Percentiles rank a stretch among this genome's conserved stretches.
Conservation (phyloP, 768 basidiomycete species). For the Tylopilus plumbeoviolaceoides region DNA sequence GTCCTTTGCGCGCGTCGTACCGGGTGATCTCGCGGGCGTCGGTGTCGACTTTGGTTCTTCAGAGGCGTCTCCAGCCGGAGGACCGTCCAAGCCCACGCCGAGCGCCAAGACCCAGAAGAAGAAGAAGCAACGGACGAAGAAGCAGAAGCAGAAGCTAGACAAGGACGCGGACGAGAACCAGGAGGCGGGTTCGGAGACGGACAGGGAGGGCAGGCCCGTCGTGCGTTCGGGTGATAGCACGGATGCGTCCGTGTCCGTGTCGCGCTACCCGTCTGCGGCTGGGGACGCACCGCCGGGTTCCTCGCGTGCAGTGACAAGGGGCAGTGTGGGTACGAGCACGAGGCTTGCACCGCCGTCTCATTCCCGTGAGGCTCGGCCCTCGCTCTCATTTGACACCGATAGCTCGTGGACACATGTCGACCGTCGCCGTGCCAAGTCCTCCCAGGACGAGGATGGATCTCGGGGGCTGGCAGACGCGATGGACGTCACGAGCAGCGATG, state of each 20-base stretch:
- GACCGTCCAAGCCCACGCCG: conserved; percentile 31
- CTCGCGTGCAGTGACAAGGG: neutral
- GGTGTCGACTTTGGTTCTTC: neutral
- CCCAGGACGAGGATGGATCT: conserved; percentile 2
- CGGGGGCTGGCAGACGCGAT: conserved; percentile 23
- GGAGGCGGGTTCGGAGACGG: conserved; percentile 7
- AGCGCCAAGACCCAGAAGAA: conserved; percentile 30
- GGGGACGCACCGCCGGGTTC: neutral
- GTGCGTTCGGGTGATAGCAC: conserved; percentile 16
- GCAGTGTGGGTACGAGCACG: neutral
- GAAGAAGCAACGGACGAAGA: conserved; percentile 22
- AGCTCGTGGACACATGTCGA: conserved; percentile 73
- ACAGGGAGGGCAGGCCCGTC: conserved; percentile 6
- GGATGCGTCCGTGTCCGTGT: conserved; percentile 9
- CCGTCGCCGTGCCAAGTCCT: conserved; percentile 28
- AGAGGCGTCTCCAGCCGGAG: neutral
- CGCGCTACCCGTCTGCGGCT: neutral
- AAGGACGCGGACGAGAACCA: neutral
- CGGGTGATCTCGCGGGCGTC: conserved; percentile 13
- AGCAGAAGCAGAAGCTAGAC: neutral
- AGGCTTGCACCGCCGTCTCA: conserved; percentile 11
- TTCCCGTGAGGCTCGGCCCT: conserved; percentile 12
- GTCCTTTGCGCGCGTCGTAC: conserved; percentile 1
- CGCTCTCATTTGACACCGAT: conserved; percentile 43
- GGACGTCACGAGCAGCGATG: conserved; percentile 44